Evolutionary conservation across 2,329 filamentous ascomycete species (phyloP), one percentile per base, ranked within the genome.

Genomic region (Hyphodiscus sp.): DNA sequence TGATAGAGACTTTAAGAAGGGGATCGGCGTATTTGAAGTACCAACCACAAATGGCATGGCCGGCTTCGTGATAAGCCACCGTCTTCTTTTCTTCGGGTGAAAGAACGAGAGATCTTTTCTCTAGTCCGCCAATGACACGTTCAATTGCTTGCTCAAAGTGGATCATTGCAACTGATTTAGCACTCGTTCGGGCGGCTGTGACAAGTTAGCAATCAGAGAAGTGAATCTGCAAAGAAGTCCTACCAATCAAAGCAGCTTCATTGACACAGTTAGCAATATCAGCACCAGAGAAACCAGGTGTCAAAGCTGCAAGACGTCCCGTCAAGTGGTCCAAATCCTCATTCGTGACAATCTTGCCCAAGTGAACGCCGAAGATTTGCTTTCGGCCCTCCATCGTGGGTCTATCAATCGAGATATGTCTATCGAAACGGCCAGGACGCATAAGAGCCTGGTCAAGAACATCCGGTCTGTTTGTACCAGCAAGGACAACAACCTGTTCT

Each of bases 241-340:
- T 80, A 95, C 91, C 94, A 68, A 97, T 92, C 46, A 99, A 76
- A 52, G 94, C 94, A 61, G 94, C 94, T 76, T 99, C 94, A 68
- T 99, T 99, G 64, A 96, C 91, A 68, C 91, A 95, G 71, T 99
- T 99, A 68, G 94, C 91, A 71, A 99, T 99, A 70, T 99, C 94
- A 47, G 94, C 94, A 73, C 94, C 94, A 52, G 92, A 92, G 72
- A 99, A 99, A 30, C 94, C 94, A 51, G 94, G 94, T 2, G 94
- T 99, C 62, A 99, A 76, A 45, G 94, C 92, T 51, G 94, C 85
- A 47, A 99, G 81, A 64, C 94, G 86, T 56, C 94, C 94, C 61
- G 89, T 86, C 45, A 99, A 76, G 67, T 90, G 86, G 42, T 96
- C 90, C 58, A 91, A 76, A 67, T 99, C 88, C 70, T 96, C 94